These are phyloP conservation scores for Penicillium polonicum DNA, from an alignment of 2,329 filamentous ascomycete genomes.

Conservation along the genomic window DNA sequence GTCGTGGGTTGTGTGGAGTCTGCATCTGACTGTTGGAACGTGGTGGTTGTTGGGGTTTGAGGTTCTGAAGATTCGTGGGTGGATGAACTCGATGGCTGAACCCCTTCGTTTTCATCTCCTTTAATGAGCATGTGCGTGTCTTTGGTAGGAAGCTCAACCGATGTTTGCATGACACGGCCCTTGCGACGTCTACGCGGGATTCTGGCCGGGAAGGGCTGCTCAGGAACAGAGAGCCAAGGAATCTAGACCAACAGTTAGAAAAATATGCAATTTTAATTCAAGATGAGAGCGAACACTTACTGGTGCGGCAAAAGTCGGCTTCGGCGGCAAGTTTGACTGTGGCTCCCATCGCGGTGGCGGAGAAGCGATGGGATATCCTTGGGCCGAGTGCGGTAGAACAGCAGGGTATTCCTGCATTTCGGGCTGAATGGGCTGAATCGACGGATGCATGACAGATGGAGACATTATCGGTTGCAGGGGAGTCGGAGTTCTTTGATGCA, in stretches of 20 bases:
- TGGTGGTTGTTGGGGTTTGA: constrained; percentile 60
- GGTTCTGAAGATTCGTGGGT: constrained; percentile 41
- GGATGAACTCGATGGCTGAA: constrained; percentile 19
- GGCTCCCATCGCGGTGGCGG: constrained; percentile 27
- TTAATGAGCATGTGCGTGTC: constrained; percentile 30
- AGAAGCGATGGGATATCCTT: constrained; percentile 38
- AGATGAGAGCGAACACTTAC: constrained; percentile 33
- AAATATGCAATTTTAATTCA: not conserved
- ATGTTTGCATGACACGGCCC: constrained; percentile 36
- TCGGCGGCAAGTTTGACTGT: constrained; percentile 25
- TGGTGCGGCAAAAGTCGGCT: constrained; percentile 49
- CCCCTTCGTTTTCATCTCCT: constrained; percentile 21
- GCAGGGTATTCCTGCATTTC: constrained; percentile 31
- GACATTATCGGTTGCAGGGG: constrained; percentile 40
- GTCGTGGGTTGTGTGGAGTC: constrained; percentile 57
- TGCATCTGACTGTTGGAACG: constrained; percentile 57
- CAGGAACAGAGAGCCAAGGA: constrained; percentile 61
- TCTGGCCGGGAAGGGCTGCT: constrained; percentile 54
- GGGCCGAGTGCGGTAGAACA: constrained; percentile 24
- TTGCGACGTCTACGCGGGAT: constrained; percentile 49
- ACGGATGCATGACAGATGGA: constrained; percentile 30
- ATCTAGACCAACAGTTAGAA: constrained; percentile 41
- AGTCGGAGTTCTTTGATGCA: constrained; percentile 40
- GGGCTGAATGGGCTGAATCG: constrained; percentile 29
- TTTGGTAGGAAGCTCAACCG: constrained; percentile 54